Conservation (phyloP, 2,329 filamentous ascomycete species). For the Claviceps paspali region DNA sequence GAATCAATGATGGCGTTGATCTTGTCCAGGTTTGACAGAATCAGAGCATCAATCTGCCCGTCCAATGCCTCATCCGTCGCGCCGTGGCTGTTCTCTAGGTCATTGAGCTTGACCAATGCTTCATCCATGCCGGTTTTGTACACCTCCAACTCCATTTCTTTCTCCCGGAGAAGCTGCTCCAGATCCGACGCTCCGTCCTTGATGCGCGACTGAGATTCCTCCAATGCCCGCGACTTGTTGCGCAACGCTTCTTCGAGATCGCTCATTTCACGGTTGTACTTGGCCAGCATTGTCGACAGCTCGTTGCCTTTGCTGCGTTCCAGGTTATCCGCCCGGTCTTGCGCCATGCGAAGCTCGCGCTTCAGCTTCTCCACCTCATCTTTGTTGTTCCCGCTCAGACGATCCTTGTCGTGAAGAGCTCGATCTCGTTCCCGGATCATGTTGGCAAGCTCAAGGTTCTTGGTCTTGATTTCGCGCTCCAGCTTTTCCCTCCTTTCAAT, state of each 20-base stretch:
- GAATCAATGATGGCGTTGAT: conserved; percentile 97
- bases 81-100: conserved; percentile 61
- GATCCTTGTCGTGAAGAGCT: conserved; percentile 83
- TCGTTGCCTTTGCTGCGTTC: conserved; percentile 91
- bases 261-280: conserved; percentile 94
- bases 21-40: conserved; percentile 75
- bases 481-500: conserved; percentile 91
- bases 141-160: conserved; percentile 94
- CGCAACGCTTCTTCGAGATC: conserved; percentile 86
- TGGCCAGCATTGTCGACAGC: conserved; percentile 81
- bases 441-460: conserved; percentile 95
- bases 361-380: conserved; percentile 92
- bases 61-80: conserved; percentile 71
- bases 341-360: conserved; percentile 80
- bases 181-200: conserved; percentile 74
- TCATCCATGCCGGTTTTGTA: conserved; percentile 98
- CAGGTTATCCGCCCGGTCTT: conserved; percentile 81
- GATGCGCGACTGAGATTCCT: conserved; percentile 65
- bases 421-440: conserved; percentile 97
- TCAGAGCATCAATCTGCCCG: conserved; percentile 77
- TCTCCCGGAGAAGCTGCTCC: conserved; percentile 72
- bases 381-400: conserved; percentile 69
- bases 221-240: conserved; percentile 74
- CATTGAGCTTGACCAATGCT: conserved; percentile 80
- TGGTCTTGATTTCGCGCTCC: conserved; percentile 95